phyloP scores from a whole-genome alignment of 108 stramenopile species.

The Nannochloropsis gaditana region DNA sequence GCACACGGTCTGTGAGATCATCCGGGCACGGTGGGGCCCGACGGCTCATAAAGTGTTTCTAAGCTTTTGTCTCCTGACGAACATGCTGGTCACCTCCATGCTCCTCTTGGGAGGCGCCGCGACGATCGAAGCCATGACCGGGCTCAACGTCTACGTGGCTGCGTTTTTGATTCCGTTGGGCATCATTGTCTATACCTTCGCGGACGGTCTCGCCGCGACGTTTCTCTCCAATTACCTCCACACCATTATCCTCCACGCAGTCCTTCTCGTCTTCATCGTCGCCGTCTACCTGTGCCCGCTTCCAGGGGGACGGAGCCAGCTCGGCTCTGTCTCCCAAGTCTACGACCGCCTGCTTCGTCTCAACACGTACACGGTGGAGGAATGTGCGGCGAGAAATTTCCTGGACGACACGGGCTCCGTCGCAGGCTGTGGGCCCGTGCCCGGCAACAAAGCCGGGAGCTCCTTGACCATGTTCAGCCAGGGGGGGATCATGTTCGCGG shows the following conservation, averaged over 20 bases:
- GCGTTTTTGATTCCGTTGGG: conserved; percentile 83
- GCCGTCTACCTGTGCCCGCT: conserved; percentile 67
- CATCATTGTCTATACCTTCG: conserved; percentile 81
- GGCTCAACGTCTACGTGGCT: conserved; percentile 70
- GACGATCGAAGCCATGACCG: conserved; percentile 77
- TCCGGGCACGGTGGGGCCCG: conserved; percentile 80
- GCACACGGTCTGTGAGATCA: conserved; percentile 86
- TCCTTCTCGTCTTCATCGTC: conserved; percentile 74
- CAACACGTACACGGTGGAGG: conserved; percentile 56
- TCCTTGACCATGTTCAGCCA: conserved; percentile 81
- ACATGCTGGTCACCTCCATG: conserved; percentile 82
- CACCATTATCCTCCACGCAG: conserved; percentile 70
- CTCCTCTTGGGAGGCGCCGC: conserved; percentile 88
- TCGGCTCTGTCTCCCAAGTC: conserved; percentile 41
- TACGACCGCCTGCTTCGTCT: conserved; percentile 61
- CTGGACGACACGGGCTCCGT: conserved; percentile 23
- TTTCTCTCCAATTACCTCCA: conserved; percentile 77
- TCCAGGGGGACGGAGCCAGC: conserved; percentile 50
- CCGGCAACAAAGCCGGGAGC: conserved; percentile 71
- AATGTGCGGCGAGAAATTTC: conserved; percentile 59
- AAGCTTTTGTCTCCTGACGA: conserved; percentile 70
- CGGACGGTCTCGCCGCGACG: conserved; percentile 82
- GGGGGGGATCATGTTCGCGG: conserved; percentile 81
- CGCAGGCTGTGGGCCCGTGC: conserved; percentile 68
- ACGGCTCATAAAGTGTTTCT: conserved; percentile 79